phyloP scores from a whole-genome alignment of 371 early-diverging fungal genomes.

The Phascolomyces articulosus region DNA sequence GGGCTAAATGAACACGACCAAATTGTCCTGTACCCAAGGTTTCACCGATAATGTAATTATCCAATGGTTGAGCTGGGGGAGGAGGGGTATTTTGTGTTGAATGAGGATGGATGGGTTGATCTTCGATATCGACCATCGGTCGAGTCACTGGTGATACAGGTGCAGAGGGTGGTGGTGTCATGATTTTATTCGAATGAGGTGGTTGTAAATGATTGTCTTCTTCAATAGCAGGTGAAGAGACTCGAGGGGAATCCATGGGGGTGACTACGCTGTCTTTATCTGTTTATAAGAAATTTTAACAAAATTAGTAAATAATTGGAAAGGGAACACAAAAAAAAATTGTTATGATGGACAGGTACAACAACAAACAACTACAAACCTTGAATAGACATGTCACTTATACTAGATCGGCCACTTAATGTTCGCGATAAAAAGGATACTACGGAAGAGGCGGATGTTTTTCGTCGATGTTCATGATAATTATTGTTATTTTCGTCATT shows the following conservation, averaged over 20 bases:
- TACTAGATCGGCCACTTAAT: background rate
- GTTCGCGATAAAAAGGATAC: background rate
- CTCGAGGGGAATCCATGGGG: background rate
- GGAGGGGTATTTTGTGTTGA: constrained; percentile 16
- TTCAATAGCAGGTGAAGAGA: background rate
- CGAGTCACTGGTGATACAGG: constrained; percentile 20
- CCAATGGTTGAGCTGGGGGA: constrained; percentile 7
- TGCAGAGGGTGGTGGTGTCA: constrained; percentile 8
- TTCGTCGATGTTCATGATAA: background rate
- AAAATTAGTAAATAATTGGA: background rate
- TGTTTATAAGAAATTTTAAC: background rate
- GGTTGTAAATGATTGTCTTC: background rate
- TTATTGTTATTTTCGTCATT: too few species aligned
- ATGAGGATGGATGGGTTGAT: constrained; percentile 11
- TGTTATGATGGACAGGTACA: background rate
- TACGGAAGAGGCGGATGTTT: background rate
- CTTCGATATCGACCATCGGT: too few species aligned
- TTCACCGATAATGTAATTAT: constrained; percentile 38
- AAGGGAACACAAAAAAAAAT: background rate
- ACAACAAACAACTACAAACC: background rate
- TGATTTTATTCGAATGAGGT: background rate
- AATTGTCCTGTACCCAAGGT: constrained; percentile 78
- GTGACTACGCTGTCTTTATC: constrained; percentile 3
- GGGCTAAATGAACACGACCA: constrained; percentile 70
- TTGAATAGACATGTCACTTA: background rate